phyloP scores from a whole-genome alignment of 306 rosid genomes.

The Urtica urens region DNA sequence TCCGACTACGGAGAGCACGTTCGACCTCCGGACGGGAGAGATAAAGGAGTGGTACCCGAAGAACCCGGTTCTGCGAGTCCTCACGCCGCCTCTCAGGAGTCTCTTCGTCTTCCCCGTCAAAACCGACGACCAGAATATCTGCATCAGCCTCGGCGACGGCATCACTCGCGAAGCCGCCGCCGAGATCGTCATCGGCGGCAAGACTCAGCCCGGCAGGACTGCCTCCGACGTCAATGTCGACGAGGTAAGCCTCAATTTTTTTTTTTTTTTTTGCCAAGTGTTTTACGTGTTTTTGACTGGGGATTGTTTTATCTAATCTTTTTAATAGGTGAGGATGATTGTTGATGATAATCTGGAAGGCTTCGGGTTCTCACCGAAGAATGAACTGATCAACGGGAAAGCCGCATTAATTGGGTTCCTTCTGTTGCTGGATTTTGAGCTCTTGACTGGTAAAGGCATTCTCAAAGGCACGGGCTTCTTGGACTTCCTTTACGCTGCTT shows the following conservation, averaged over 20 bases:
- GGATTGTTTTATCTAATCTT: neutral
- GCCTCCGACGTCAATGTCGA: conserved; percentile 79
- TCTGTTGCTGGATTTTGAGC: conserved; percentile 80
- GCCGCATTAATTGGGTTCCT: conserved; percentile 86
- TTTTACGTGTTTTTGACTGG: neutral
- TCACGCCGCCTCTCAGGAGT: conserved; percentile 67
- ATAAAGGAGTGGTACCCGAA: conserved; percentile 91
- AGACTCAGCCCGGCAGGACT: conserved; percentile 83
- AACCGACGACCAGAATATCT: conserved; percentile 72
- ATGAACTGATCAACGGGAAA: conserved; percentile 80
- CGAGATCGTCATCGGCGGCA: conserved; percentile 81
- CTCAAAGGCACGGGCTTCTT: conserved; percentile 92
- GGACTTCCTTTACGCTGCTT: conserved; percentile 62
- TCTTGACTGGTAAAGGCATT: conserved; percentile 88
- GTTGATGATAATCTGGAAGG: conserved; percentile 55
- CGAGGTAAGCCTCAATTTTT: conserved; percentile 38
- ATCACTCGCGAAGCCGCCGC: conserved; percentile 44
- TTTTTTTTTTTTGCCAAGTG: neutral
- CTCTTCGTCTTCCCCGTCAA: conserved; percentile 61
- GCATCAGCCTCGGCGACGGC: conserved; percentile 46
- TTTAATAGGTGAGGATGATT: conserved; percentile 82
- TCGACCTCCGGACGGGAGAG: conserved; percentile 63
- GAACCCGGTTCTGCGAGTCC: conserved; percentile 75
- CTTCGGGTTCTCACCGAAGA: conserved; percentile 65
- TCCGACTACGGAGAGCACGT: conserved; percentile 94